These are phyloP conservation scores for Boletus vinaceobasis DNA, from an alignment of 768 basidiomycete genomes.

Conservation along the genomic window DNA sequence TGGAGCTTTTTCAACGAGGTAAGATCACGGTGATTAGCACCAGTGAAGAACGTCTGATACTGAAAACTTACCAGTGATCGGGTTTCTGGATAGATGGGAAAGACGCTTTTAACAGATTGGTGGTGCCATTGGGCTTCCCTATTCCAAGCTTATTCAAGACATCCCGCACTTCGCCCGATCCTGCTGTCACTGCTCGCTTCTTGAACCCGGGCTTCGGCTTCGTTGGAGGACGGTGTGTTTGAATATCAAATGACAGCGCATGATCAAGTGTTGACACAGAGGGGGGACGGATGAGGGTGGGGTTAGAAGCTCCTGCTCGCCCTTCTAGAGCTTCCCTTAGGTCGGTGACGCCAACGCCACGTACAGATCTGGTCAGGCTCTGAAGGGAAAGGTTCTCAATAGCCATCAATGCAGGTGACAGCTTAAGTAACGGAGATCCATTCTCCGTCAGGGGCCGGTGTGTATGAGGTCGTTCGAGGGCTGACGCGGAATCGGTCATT, in stretches of 20 bases:
- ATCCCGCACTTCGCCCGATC: slow-evolving; percentile 72
- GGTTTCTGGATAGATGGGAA: slow-evolving; percentile 55
- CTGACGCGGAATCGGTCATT: slow-evolving; percentile 31
- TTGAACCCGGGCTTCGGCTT: slow-evolving; percentile 57
- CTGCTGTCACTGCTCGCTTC: slow-evolving; percentile 46
- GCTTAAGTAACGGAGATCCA: slow-evolving; percentile 69
- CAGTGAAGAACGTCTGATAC: neutral
- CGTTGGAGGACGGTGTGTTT: slow-evolving; percentile 41
- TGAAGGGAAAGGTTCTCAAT: slow-evolving; percentile 88
- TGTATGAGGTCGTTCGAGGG: slow-evolving; percentile 49
- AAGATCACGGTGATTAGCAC: slow-evolving; percentile 5
- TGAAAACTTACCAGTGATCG: slow-evolving; percentile 37
- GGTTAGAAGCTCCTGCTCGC: slow-evolving; percentile 77
- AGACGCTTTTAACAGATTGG: slow-evolving; percentile 65
- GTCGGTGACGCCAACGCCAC: slow-evolving; percentile 84
- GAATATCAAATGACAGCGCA: slow-evolving; percentile 45
- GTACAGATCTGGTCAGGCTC: slow-evolving; percentile 73
- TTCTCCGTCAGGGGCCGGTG: slow-evolving; percentile 68
- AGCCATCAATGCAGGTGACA: slow-evolving; percentile 85
- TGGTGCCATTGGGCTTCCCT: slow-evolving; percentile 61
- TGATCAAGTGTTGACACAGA: slow-evolving; percentile 80
- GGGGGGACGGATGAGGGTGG: slow-evolving; percentile 61
- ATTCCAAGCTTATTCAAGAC: slow-evolving; percentile 82
- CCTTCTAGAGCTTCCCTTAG: slow-evolving; percentile 88
- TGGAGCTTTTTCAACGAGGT: slow-evolving; percentile 15